Percentiles rank a stretch among this genome's conserved stretches.
Evolutionary conservation across 441 rosid species (phyloP).

Genomic region (Viola pubescens): DNA sequence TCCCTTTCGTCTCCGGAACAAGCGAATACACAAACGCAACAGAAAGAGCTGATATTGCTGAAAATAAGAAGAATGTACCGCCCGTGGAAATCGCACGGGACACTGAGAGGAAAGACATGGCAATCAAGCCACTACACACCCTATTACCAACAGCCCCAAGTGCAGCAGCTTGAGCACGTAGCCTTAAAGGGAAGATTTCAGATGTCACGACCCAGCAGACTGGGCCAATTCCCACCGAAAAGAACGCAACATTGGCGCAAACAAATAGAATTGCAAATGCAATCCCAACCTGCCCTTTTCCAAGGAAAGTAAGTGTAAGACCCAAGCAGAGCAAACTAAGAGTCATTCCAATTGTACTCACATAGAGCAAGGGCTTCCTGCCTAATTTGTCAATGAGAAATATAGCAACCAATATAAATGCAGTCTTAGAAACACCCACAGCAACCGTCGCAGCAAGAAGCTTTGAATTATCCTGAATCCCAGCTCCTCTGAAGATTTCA

Average conservation of each 20-base stretch:
- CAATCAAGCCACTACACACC: constrained; percentile 74
- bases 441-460: constrained; percentile 79
- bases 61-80: constrained; percentile 64
- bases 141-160: constrained; percentile 85
- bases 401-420: constrained; percentile 61
- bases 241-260: constrained; percentile 83
- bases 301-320: constrained; percentile 42
- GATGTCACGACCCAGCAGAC: constrained; percentile 82
- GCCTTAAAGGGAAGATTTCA: constrained; percentile 70
- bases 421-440: constrained; percentile 69
- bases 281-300: constrained; percentile 39
- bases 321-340: constrained; percentile 59
- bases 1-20: constrained; percentile 84
- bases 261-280: constrained; percentile 43
- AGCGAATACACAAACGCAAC: constrained; percentile 50
- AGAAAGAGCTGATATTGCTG: constrained; percentile 56
- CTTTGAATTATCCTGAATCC: constrained; percentile 51
- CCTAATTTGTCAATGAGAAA: constrained; percentile 65
- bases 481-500: constrained; percentile 56
- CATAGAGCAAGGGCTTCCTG: constrained; percentile 73
- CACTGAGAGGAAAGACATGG: constrained; percentile 82
- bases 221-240: constrained; percentile 80
- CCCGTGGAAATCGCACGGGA: constrained; percentile 50
- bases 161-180: constrained; percentile 83
- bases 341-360: constrained; percentile 90